phyloP scores from a whole-genome alignment of 371 early-diverging fungal genomes.

The Circinella minor region DNA sequence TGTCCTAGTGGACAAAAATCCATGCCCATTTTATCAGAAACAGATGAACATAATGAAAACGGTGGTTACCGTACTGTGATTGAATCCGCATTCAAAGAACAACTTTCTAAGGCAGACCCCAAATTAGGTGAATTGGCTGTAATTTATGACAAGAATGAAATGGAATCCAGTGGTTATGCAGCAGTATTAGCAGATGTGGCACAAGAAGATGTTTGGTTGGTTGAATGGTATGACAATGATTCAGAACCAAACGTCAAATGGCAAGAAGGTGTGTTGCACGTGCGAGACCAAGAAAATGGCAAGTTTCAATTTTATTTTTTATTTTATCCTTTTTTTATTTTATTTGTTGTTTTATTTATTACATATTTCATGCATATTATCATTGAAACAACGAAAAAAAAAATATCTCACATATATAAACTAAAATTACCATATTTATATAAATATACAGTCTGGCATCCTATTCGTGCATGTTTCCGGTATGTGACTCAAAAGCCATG shows the following conservation, averaged over 20 bases:
- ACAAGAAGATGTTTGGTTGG: constrained; percentile 87
- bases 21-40: constrained; percentile 90
- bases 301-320: no score
- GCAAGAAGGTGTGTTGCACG: constrained; percentile 77
- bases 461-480: constrained; percentile 91
- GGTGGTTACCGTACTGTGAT: constrained; percentile 84
- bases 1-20: constrained; percentile 96
- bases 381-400: background rate
- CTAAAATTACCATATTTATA: constrained; percentile 9
- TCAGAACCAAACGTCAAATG: constrained; percentile 84
- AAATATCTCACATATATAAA: background rate
- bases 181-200: constrained; percentile 86
- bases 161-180: constrained; percentile 93
- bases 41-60: constrained; percentile 72
- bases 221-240: constrained; percentile 79
- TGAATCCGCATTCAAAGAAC: constrained; percentile 76
- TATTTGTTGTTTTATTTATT: no score
- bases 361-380: no score
- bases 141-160: constrained; percentile 88
- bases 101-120: constrained; percentile 72
- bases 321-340: background rate
- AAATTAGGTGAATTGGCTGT: constrained; percentile 86
- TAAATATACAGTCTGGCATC: constrained; percentile 69
- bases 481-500: constrained; percentile 95
- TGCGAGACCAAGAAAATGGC: constrained; percentile 74